phyloP scores from a whole-genome alignment of 768 basidiomycete genomes.

The Phaeotremella skinneri region DNA sequence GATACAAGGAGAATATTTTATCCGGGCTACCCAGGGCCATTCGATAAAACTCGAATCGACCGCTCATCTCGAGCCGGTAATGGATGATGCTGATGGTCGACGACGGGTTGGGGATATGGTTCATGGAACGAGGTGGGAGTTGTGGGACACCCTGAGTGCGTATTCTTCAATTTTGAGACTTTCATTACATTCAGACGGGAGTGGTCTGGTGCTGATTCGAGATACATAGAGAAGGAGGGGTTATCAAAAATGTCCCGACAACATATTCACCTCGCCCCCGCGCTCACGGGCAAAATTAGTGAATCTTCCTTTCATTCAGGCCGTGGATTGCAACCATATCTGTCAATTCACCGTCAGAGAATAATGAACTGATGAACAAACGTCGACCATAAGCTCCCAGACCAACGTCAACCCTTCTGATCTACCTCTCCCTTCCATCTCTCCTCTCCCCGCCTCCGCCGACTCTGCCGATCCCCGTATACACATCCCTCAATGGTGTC shows the following conservation, averaged over 20 bases:
- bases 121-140: conserved; percentile 45
- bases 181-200: no score
- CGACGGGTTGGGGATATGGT: conserved; percentile 57
- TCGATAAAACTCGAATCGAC: conserved; percentile 43
- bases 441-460: conserved; percentile 11
- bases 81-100: conserved; percentile 58
- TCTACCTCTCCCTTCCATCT: conserved; percentile 73
- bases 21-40: conserved; percentile 50
- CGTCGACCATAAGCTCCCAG: conserved; percentile 71
- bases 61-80: conserved; percentile 37
- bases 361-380: no score
- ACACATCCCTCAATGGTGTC: conserved; percentile 81
- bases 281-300: conserved; percentile 73
- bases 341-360: conserved; percentile 18
- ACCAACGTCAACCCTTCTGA: conserved; percentile 68
- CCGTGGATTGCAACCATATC: no score
- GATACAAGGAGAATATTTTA: conserved; percentile 40
- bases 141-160: conserved; percentile 47
- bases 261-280: conserved; percentile 89
- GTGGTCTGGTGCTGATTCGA: conserved; percentile 53
- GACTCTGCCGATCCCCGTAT: conserved; percentile 56
- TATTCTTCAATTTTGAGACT: no score
- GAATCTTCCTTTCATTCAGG: conserved; percentile 27
- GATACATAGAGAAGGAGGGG: conserved; percentile 59
- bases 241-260: conserved; percentile 82